Percentiles rank a stretch among this genome's conserved stretches.
Evolutionary conservation across 495 filamentous ascomycete species (phyloP).

Genomic region (Pyrenula aspistea): DNA sequence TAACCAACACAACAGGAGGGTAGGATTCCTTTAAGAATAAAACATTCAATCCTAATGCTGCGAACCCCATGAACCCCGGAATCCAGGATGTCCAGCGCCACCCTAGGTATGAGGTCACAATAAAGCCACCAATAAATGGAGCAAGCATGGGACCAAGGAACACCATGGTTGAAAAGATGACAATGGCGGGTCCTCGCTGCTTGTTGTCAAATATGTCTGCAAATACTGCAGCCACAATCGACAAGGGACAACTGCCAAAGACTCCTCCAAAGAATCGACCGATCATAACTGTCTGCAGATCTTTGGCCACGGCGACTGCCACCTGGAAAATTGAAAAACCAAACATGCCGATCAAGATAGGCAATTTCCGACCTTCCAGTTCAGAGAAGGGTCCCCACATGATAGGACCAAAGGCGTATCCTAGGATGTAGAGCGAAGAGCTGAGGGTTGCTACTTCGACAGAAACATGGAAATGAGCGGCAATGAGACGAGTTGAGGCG

Average conservation of each 20-base stretch:
- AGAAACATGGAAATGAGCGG: not conserved
- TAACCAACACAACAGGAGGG: slow-evolving; percentile 23
- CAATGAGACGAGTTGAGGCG: slow-evolving; percentile 9
- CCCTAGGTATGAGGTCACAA: slow-evolving; percentile 23
- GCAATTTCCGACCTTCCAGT: slow-evolving; percentile 50
- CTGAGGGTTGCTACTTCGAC: slow-evolving; percentile 3
- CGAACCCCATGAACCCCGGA: slow-evolving; percentile 17
- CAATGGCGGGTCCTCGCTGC: slow-evolving; percentile 34
- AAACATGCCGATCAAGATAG: slow-evolving; percentile 14
- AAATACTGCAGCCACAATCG: slow-evolving; percentile 37
- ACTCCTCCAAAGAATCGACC: slow-evolving; percentile 38
- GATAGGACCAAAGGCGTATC: slow-evolving; percentile 38
- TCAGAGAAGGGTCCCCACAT: slow-evolving; percentile 67
- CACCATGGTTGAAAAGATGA: slow-evolving; percentile 36
- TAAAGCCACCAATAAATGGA: slow-evolving; percentile 37
- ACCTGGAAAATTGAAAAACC: slow-evolving; percentile 42
- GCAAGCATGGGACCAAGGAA: slow-evolving; percentile 34
- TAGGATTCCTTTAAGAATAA: slow-evolving; percentile 27
- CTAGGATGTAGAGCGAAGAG: slow-evolving; percentile 5
- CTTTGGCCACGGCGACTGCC: slow-evolving; percentile 37
- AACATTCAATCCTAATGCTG: slow-evolving; percentile 9
- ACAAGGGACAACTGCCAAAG: slow-evolving; percentile 37
- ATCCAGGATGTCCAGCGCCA: slow-evolving; percentile 39
- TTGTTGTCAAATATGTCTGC: slow-evolving; percentile 37
- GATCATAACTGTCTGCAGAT: slow-evolving; percentile 41